Evolutionary conservation across 441 rosid species (phyloP).

Genomic region (Dalechampia spathulata): DNA sequence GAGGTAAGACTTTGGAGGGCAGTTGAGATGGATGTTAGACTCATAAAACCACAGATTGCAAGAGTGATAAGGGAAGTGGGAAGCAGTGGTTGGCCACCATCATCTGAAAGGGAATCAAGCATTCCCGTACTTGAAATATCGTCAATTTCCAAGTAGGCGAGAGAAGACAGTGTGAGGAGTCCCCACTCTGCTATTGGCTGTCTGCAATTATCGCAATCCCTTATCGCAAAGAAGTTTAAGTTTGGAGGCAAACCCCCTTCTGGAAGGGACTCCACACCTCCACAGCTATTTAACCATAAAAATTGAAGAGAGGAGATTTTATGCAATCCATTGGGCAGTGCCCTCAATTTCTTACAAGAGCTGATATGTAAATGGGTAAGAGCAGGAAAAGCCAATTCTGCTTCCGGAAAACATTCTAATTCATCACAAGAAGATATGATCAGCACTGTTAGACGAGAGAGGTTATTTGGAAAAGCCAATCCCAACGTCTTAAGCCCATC

Average conservation of each 20-base stretch:
- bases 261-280: constrained; percentile 19
- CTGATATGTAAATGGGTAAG: constrained; percentile 9
- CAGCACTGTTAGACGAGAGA: constrained; percentile 7
- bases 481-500: constrained; percentile 4
- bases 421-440: constrained; percentile 5
- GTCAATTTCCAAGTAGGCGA: background rate
- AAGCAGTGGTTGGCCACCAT: constrained; percentile 7
- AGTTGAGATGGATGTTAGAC: constrained; percentile 2
- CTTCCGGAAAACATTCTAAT: constrained; percentile 13
- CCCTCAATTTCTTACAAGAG: constrained; percentile 19
- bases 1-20: constrained; percentile 10
- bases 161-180: constrained; percentile 12
- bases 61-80: constrained; percentile 10
- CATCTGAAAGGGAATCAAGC: constrained; percentile 14
- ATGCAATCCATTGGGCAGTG: constrained; percentile 23
- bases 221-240: constrained; percentile 11
- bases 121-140: background rate
- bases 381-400: constrained; percentile 7
- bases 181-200: constrained; percentile 17
- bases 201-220: constrained; percentile 1
- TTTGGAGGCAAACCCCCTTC: constrained; percentile 23
- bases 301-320: constrained; percentile 22
- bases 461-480: constrained; percentile 13
- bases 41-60: background rate
- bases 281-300: constrained; percentile 19